Base-by-base conservation (phyloP, 345 rosid genomes). In the Abelmoschus esculentus region DNA sequence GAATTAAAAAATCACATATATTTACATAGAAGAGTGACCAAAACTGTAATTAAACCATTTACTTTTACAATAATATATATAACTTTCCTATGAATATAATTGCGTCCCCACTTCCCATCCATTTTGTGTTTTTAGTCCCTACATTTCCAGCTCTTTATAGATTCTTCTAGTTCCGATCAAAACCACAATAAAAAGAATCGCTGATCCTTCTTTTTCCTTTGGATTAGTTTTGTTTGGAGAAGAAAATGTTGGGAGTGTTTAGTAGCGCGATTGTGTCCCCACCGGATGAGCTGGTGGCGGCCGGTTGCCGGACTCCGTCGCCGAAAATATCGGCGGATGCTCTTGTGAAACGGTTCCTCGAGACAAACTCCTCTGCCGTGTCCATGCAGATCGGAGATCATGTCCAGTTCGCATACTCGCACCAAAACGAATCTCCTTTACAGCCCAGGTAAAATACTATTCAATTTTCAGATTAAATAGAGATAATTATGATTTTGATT, bases 211-310 rank as follows among this genome's bases (percentile, higher is more conserved):
- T 66, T 66, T 66, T 47, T 54, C 2, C 2, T 3, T 22, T 17
- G 40, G 57, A 6, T 38, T 26, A 17, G 18, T 15, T 64, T 44
- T 6, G 57, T 40, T 12, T 53, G 66, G 75, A 61, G 60, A 29
- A 60, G 19, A 70, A 56, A 76, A 93, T 93, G 98, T 83, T 93
- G 84, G 98, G 98, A 70, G 87, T 91, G 12, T 91, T 93, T 67
- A 89, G 96, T 81, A 75, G 96, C 77, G 74, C 83, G 28, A 76
- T 93, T 49, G 78, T 93, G 64, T 84, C 98, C 0, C 91, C 91
- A 15, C 98, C 98, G 71, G 97, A 89, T 47, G 98, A 93, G 80
- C 89, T 93, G 70, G 97, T 93, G 74, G 97, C 93, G 0, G 98
- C 98, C 29, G 98, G 98, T 38, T 74, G 89, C 81, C 78, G 98